Base-by-base conservation (phyloP, 495 filamentous ascomycete genomes). In the Cudoniella acicularis region DNA sequence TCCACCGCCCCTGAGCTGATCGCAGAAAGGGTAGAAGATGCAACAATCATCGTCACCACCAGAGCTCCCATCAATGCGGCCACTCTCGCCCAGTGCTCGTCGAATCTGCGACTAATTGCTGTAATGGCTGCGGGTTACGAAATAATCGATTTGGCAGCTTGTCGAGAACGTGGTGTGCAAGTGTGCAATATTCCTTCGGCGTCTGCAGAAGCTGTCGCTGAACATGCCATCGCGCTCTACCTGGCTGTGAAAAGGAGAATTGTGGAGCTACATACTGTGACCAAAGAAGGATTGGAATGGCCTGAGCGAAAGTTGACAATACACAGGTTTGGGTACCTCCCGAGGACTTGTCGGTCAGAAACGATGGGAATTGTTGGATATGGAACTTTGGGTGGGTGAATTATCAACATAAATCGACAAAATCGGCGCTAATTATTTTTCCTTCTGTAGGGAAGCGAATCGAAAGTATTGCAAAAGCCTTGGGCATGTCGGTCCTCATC, bases 211-310 rank as follows among this genome's bases (percentile, higher is more conserved):
- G 67, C 73, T 2, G 79, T 83, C 3, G 73, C 69, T 23, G 79
- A 83, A 62, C 78, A 83, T 67, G 74, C 74, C 3, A 65, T 83
- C n/a, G 74, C 72, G 18, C 59, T 82, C 49, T 82, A 81, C 57
- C 81, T 80, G 59, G 71, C 78, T 4, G 67, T 74, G 26, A 68
- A 79, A 26, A 68, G 81, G 41, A 71, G 71, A 13, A 64, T 81
- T 9, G 64, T 73, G n/a, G 59, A 70, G 21, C 64, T 79, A 60
- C 72, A 70, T 67, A 48, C 48, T 13, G 54, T 51, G 57, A 76
- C 63, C 21, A 68, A 68, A 64, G 70, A 68, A 9, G 68, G 59
- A 10, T 56, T 59, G 30, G 65, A 61, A 62, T 66, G 40, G 57
- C 65, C 54, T 48, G 68, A 23, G 43, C 56, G 27, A 52, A 65